Evolutionary conservation across 352 stramenopile genomes (phyloP).

Genomic region (Thalassiosira oceanica): DNA sequence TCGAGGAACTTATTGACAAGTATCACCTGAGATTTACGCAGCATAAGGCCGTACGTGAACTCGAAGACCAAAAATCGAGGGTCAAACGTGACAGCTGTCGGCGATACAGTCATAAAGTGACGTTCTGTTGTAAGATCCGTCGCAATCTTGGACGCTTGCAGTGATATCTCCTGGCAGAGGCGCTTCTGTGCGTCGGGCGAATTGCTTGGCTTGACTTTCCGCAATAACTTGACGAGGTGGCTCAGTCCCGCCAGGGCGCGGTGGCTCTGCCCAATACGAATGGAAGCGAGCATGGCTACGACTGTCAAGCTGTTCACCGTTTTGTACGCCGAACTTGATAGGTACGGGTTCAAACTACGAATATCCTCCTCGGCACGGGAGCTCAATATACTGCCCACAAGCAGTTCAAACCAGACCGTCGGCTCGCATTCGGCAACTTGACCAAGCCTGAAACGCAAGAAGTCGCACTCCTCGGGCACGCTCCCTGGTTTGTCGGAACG

Average conservation of each 20-base stretch:
- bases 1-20: slow-evolving; percentile 96
- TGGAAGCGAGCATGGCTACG: slow-evolving; percentile 84
- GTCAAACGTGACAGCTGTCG: slow-evolving; percentile 89
- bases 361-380: slow-evolving; percentile 81
- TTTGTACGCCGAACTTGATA: slow-evolving; percentile 78
- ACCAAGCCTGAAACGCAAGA: slow-evolving; percentile 77
- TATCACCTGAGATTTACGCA: slow-evolving; percentile 97
- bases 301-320: slow-evolving; percentile 81
- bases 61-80: slow-evolving; percentile 99
- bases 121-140: slow-evolving; percentile 79
- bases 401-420: slow-evolving; percentile 80
- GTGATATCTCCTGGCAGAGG: slow-evolving; percentile 78
- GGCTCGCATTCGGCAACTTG: slow-evolving; percentile 81
- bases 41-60: slow-evolving; percentile 97
- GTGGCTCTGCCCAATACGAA: slow-evolving; percentile 82
- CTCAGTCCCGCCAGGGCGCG: slow-evolving; percentile 71
- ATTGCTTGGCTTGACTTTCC: slow-evolving; percentile 66
- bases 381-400: slow-evolving; percentile 82
- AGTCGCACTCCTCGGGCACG: slow-evolving; percentile 76
- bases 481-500: slow-evolving; percentile 67
- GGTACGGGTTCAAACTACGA: slow-evolving; percentile 83
- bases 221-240: slow-evolving; percentile 72
- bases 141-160: slow-evolving; percentile 80
- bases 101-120: slow-evolving; percentile 80
- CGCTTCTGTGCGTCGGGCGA: slow-evolving; percentile 47